Evolutionary conservation across 441 rosid species (phyloP).

Genomic region (Dalechampia spathulata): DNA sequence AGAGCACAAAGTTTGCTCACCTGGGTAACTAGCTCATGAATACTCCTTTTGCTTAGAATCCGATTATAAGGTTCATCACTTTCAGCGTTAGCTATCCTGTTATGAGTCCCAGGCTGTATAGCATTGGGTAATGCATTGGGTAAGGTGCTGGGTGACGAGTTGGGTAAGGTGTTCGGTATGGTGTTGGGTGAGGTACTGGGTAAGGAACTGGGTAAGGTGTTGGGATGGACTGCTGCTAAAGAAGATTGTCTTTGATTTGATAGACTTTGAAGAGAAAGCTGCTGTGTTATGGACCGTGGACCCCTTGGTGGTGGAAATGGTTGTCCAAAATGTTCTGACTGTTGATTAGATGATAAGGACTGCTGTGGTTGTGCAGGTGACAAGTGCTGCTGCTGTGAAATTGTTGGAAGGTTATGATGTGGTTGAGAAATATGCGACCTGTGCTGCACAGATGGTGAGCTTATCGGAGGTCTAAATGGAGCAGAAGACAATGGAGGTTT

Average conservation of each 20-base stretch:
- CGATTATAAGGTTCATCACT: constrained; percentile 51
- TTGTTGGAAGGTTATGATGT: constrained; percentile 28
- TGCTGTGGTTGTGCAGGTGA: constrained; percentile 54
- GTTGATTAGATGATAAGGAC: constrained; percentile 40
- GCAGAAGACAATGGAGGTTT: constrained; percentile 79
- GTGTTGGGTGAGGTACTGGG: too few relatives aligned
- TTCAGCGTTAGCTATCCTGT: constrained; percentile 39
- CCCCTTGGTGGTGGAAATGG: constrained; percentile 44
- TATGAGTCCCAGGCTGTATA: constrained; percentile 36
- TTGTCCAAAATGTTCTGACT: constrained; percentile 46
- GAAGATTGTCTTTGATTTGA: constrained; percentile 53
- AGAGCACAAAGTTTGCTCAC: constrained; percentile 27
- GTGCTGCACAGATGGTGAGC: constrained; percentile 61
- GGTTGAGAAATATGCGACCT: constrained; percentile 60
- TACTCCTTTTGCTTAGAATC: constrained; percentile 79
- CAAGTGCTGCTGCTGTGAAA: constrained; percentile 41
- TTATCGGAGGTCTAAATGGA: constrained; percentile 58
- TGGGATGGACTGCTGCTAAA: constrained; percentile 28
- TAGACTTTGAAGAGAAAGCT: constrained; percentile 31
- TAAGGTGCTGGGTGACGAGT: constrained; percentile 19
- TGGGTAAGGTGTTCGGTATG: too few relatives aligned
- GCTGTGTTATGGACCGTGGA: constrained; percentile 53
- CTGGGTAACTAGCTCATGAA: constrained; percentile 83
- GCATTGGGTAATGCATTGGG: constrained; percentile 30
- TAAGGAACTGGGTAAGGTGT: too few relatives aligned